Conservation (phyloP, 257 asterid species). For the Jacaranda mimosifolia region DNA sequence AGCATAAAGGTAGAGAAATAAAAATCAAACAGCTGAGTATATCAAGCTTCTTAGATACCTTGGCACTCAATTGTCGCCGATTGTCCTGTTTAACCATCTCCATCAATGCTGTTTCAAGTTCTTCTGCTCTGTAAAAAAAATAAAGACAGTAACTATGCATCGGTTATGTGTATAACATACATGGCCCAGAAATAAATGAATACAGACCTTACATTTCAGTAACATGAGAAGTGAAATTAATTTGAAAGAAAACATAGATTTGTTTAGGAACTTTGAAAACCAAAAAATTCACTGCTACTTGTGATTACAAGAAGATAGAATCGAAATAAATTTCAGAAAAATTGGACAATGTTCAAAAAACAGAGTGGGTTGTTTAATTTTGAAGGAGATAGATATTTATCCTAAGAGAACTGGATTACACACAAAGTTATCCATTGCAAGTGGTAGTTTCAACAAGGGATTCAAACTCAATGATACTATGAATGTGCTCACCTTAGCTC, state of each 20-base stretch:
- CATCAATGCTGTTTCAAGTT: conserved; percentile 93
- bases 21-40: conserved; percentile 5
- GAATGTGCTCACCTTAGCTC: conserved; percentile 65
- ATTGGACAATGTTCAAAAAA: no score
- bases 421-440: conserved; percentile 6
- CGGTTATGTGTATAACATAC: conserved; percentile 5
- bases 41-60: conserved; percentile 54
- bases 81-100: conserved; percentile 99
- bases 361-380: no score
- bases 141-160: conserved; percentile 28
- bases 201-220: background rate
- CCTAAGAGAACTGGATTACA: conserved; percentile 6
- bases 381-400: background rate
- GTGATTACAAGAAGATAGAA: conserved; percentile 18
- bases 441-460: conserved; percentile 8
- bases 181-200: background rate
- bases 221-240: conserved; percentile 18
- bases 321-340: background rate
- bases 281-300: background rate
- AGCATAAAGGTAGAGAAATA: conserved; percentile 5
- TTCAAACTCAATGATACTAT: background rate
- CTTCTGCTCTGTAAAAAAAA: conserved; percentile 81
- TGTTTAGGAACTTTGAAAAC: background rate
- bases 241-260: background rate
- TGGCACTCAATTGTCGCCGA: conserved; percentile 89